A percentile compares a stretch with the other conserved stretches of the same genome.
Conservation (phyloP, 179 eudicot species). For the Sideroxylon spinosum region DNA sequence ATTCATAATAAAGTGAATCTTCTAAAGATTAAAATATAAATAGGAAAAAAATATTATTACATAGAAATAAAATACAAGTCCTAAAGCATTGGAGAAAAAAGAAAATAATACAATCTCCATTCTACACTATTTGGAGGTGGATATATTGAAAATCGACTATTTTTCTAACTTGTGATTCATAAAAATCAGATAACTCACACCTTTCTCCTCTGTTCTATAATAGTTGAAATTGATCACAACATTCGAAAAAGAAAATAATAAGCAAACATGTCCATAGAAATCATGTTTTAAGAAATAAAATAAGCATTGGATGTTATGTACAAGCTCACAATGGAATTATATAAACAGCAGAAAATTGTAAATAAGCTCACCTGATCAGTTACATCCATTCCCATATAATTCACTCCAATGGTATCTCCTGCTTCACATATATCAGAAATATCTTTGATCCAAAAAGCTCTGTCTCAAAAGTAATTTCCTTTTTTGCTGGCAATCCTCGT, state of each 20-base stretch:
- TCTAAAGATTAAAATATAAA: background rate
- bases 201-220: background rate
- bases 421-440: conserved; percentile 75
- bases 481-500: conserved; percentile 74
- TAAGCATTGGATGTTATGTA: background rate
- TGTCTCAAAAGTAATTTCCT: conserved; percentile 85
- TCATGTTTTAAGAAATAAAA: background rate
- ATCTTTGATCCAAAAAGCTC: conserved; percentile 80
- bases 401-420: conserved; percentile 86
- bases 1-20: background rate
- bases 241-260: background rate
- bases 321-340: background rate
- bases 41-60: too few species aligned
- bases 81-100: background rate
- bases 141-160: background rate
- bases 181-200: background rate
- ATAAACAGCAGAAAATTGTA: conserved; percentile 4
- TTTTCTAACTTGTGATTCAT: background rate
- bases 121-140: background rate
- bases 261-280: background rate
- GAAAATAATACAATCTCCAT: background rate
- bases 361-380: conserved; percentile 75
- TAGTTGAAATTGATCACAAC: background rate
- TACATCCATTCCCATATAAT: conserved; percentile 91
- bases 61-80: background rate